Evolutionary conservation across 306 rosid genomes (phyloP).

Genomic region (Glycine latifolia): DNA sequence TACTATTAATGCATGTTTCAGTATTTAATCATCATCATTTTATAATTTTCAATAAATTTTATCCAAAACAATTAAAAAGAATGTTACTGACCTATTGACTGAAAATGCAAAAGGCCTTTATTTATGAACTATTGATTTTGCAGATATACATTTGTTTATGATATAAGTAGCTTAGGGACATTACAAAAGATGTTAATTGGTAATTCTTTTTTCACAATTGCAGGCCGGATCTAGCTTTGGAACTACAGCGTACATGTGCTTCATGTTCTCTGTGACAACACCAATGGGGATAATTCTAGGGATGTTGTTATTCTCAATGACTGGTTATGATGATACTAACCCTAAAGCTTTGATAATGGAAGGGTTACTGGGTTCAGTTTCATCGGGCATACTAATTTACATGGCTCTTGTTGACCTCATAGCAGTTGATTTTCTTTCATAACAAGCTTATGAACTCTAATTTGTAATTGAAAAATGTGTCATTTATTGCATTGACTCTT

Average conservation of each 20-base stretch:
- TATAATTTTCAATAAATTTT: too few relatives aligned
- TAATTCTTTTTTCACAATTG: not conserved
- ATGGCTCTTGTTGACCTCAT: slow-evolving; percentile 89
- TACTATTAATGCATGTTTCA: too few relatives aligned
- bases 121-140: too few relatives aligned
- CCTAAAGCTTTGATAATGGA: slow-evolving; percentile 82
- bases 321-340: slow-evolving; percentile 78
- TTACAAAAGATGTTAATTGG: not conserved
- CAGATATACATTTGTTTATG: too few relatives aligned
- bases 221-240: slow-evolving; percentile 80
- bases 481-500: slow-evolving; percentile 72
- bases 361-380: slow-evolving; percentile 76
- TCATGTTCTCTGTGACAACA: slow-evolving; percentile 90
- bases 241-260: slow-evolving; percentile 82
- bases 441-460: slow-evolving; percentile 73
- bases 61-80: too few relatives aligned
- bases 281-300: slow-evolving; percentile 81
- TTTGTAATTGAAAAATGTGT: slow-evolving; percentile 56
- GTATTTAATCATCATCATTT: too few relatives aligned
- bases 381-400: slow-evolving; percentile 80
- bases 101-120: too few relatives aligned
- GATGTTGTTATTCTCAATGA: slow-evolving; percentile 69
- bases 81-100: too few relatives aligned
- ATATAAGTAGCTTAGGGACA: not conserved
- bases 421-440: slow-evolving; percentile 84